Conservation (phyloP, 768 basidiomycete species). For the Tulasnella sp. region DNA sequence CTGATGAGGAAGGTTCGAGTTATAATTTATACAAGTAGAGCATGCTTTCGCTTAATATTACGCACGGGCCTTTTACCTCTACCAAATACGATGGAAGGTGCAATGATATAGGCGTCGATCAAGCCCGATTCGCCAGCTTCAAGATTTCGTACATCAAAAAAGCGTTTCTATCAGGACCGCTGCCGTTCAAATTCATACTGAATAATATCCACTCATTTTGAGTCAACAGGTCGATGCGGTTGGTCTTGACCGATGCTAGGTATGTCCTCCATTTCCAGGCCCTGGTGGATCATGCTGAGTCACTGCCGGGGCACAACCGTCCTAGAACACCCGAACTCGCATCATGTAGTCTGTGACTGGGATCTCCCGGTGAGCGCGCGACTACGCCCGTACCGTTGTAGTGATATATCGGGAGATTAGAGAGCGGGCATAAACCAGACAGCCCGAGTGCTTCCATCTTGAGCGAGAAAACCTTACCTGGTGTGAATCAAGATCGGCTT, state of each 20-base stretch:
- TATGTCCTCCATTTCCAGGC: constrained; percentile 21
- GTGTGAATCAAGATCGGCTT: constrained; percentile 18
- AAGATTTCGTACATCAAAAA: not conserved
- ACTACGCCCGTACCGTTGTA: constrained; percentile 18
- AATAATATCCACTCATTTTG: constrained; percentile 12
- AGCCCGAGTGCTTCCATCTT: too few species aligned
- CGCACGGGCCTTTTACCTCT: not conserved
- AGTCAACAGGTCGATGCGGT: constrained; percentile 22
- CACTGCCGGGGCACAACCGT: too few species aligned
- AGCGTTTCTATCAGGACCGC: not conserved
- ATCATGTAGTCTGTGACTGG: constrained; percentile 20
- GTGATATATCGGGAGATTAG: not conserved
- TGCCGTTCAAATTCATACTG: not conserved
- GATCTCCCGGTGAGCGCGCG: constrained; percentile 10
- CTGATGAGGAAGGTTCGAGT: not conserved
- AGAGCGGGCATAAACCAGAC: not conserved
- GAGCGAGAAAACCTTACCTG: not conserved
- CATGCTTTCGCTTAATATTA: not conserved
- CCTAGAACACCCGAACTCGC: constrained; percentile 7
- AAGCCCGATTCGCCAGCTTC: constrained; percentile 5
- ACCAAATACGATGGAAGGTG: constrained; percentile 9
- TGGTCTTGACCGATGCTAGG: constrained; percentile 17
- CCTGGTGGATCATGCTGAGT: constrained; percentile 11
- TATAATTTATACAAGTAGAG: not conserved
- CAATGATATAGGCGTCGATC: constrained; percentile 13